Evolutionary conservation across 2,329 filamentous ascomycete genomes (phyloP).

Genomic region (Colletotrichum karsti): DNA sequence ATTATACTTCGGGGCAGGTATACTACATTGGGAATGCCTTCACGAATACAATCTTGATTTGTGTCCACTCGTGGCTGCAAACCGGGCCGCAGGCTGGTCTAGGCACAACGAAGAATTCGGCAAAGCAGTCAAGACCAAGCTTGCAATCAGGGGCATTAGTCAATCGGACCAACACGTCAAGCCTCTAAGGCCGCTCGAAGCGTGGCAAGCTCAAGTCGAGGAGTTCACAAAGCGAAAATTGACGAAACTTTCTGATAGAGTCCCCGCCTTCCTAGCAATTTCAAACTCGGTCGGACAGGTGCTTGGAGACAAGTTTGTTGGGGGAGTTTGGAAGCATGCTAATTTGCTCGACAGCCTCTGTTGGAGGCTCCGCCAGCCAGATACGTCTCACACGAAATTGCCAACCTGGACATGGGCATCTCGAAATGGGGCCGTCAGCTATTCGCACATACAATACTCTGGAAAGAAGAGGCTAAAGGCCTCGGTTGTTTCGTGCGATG

Average conservation of each 20-base stretch:
- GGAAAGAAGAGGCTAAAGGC: neutral
- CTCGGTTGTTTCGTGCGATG: neutral
- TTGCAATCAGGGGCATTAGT: rapidly evolving
- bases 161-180: rapidly evolving
- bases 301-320: neutral
- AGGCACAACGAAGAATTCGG: too few species aligned
- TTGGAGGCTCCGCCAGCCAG: neutral
- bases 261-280: neutral
- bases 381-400: rapidly evolving
- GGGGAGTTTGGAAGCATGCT: neutral
- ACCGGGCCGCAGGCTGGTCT: too few species aligned
- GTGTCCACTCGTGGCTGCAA: neutral
- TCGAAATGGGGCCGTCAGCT: neutral
- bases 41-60: rapidly evolving
- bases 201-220: neutral
- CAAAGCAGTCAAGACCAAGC: neutral
- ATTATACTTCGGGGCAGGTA: neutral
- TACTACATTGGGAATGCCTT: neutral
- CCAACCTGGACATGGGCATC: neutral
- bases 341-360: neutral
- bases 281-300: neutral
- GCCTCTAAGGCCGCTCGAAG: neutral
- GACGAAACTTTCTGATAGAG: neutral
- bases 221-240: neutral
- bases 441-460: rapidly evolving